Conservation (phyloP, 2,329 filamentous ascomycete species). For the Myriosclerotinia duriaeana region DNA sequence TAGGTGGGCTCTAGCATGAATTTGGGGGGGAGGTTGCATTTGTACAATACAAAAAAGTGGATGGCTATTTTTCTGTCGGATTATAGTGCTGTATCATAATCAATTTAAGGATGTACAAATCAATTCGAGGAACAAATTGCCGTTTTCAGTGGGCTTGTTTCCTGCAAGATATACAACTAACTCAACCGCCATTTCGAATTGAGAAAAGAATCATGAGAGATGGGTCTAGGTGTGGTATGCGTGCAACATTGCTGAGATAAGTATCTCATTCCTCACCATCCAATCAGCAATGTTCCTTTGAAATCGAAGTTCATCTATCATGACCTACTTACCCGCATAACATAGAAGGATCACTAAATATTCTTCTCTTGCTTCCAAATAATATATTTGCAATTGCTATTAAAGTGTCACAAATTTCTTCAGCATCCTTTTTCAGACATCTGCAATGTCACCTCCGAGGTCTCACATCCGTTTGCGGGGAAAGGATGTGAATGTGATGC, state of each 20-base stretch:
- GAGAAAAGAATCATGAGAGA: not conserved
- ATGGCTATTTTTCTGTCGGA: conserved; percentile 3
- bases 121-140: not conserved
- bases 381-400: not conserved
- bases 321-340: not conserved
- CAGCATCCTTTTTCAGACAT: not conserved
- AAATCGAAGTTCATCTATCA: not conserved
- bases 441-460: not conserved
- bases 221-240: not conserved
- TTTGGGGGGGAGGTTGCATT: not conserved
- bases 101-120: conserved; percentile 18
- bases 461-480: not conserved
- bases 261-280: not conserved
- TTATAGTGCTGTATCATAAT: conserved; percentile 13
- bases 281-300: not conserved
- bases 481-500: not conserved
- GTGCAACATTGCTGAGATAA: not conserved
- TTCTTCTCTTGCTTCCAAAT: not conserved
- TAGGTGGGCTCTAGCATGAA: conserved; percentile 2
- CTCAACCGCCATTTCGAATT: not conserved
- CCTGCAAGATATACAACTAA: not conserved
- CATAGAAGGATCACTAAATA: not conserved
- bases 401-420: not conserved
- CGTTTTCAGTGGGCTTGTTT: not conserved
- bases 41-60: conserved; percentile 23